Percentiles rank a stretch among this genome's conserved stretches.
These are phyloP conservation scores for Pyrenophora teres DNA, from an alignment of 2,329 filamentous ascomycete species.

Conservation along the genomic window DNA sequence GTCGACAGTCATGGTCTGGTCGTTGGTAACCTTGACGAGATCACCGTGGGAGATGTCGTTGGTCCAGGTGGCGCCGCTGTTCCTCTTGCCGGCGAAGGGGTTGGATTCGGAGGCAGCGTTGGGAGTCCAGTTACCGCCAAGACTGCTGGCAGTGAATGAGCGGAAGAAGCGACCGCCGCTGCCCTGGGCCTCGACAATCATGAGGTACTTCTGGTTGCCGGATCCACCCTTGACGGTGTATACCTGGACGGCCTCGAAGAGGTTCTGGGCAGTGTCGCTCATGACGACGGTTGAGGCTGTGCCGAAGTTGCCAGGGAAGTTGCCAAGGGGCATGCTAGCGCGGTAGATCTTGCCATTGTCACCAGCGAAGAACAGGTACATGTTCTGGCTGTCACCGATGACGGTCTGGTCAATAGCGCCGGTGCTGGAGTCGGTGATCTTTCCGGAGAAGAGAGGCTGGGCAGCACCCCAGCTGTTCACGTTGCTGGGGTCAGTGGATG, in stretches of 20 bases:
- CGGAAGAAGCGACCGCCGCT: slow-evolving; percentile 66
- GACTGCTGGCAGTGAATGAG: slow-evolving; percentile 64
- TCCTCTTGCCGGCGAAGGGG: slow-evolving; percentile 71
- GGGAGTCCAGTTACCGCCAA: slow-evolving; percentile 63
- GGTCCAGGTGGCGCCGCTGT: slow-evolving; percentile 68
- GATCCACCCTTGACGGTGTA: slow-evolving; percentile 59
- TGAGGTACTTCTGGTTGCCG: slow-evolving; percentile 61
- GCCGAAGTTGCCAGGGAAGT: slow-evolving; percentile 67
- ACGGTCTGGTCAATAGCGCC: slow-evolving; percentile 67
- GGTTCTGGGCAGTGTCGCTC: slow-evolving; percentile 59
- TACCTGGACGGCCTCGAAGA: slow-evolving; percentile 71
- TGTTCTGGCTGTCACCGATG: slow-evolving; percentile 64
- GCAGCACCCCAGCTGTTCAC: slow-evolving; percentile 61
- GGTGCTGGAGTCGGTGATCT: slow-evolving; percentile 57
- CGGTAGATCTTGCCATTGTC: slow-evolving; percentile 72
- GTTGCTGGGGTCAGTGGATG: slow-evolving; percentile 62
- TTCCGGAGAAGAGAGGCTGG: slow-evolving; percentile 62
- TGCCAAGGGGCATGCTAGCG: slow-evolving; percentile 64
- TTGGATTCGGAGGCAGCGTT: slow-evolving; percentile 60
- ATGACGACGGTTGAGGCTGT: slow-evolving; percentile 56
- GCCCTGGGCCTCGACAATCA: slow-evolving; percentile 69
- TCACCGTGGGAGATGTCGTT: slow-evolving; percentile 71
- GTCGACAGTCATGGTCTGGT: slow-evolving; percentile 67
- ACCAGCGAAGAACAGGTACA: slow-evolving; percentile 71
- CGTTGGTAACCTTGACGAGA: slow-evolving; percentile 59